A percentile compares a stretch with the other conserved stretches of the same genome.
These are phyloP conservation scores for Chytriomyces confervae DNA, from an alignment of 192 early-diverging fungal species.

Conservation along the genomic window DNA sequence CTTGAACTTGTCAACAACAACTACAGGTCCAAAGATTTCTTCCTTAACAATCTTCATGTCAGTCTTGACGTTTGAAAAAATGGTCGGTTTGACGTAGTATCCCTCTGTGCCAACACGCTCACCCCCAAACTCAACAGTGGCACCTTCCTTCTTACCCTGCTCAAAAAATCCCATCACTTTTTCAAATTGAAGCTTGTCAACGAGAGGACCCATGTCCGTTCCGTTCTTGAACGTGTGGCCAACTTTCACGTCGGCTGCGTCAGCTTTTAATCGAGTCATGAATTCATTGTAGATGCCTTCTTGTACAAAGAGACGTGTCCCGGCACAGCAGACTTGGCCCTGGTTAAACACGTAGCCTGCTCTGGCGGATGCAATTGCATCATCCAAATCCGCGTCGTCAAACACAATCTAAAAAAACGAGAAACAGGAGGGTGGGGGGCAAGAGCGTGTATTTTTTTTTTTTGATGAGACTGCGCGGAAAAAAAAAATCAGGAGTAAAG, in stretches of 20 bases:
- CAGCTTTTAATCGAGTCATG: conserved; percentile 46
- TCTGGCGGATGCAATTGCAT: conserved; percentile 38
- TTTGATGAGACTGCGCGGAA: too few species aligned
- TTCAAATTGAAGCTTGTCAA: conserved; percentile 65
- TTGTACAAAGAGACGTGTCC: conserved; percentile 40
- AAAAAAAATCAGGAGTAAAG: too few species aligned
- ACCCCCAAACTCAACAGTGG: conserved; percentile 71
- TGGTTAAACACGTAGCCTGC: conserved; percentile 28
- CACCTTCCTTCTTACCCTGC: conserved; percentile 73
- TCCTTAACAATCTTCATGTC: conserved; percentile 74
- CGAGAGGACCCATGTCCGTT: conserved; percentile 78
- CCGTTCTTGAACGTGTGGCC: conserved; percentile 71
- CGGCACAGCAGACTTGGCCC: conserved; percentile 53
- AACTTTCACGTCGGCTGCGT: conserved; percentile 58
- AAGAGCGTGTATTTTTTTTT: too few species aligned
- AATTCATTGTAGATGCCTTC: conserved; percentile 41
- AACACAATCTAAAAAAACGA: conserved; percentile 36
- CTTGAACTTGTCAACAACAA: conserved; percentile 69
- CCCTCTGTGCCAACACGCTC: conserved; percentile 15
- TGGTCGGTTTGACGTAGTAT: conserved; percentile 64
- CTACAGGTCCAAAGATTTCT: conserved; percentile 90
- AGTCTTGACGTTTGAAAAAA: conserved; percentile 66
- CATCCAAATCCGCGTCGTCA: conserved; percentile 26
- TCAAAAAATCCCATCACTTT: conserved; percentile 70
- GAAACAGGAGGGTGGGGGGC: not conserved